These are phyloP conservation scores for Carnegiea gigantea DNA, from an alignment of 179 eudicot species.

Conservation along the genomic window DNA sequence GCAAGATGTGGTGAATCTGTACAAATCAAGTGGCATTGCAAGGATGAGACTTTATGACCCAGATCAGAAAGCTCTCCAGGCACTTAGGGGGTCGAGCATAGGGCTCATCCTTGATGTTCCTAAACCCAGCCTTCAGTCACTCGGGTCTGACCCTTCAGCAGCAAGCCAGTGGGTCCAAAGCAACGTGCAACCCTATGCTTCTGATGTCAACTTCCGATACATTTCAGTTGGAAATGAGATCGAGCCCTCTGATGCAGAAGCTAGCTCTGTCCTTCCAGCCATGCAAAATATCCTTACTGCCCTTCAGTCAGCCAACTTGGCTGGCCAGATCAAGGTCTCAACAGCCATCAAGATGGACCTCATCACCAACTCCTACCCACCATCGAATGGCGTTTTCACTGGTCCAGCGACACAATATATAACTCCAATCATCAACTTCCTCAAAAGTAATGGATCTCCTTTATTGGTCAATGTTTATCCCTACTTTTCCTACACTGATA, in stretches of 20 bases:
- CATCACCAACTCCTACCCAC: slow-evolving; percentile 25
- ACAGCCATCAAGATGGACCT: slow-evolving; percentile 20
- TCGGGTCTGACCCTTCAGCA: slow-evolving; percentile 34
- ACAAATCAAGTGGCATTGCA: slow-evolving; percentile 30
- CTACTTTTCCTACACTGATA: slow-evolving; percentile 26
- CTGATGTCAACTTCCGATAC: slow-evolving; percentile 36
- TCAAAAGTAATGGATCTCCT: slow-evolving; percentile 27
- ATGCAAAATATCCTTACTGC: slow-evolving; percentile 44
- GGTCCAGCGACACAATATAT: slow-evolving; percentile 8
- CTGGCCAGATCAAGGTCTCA: slow-evolving; percentile 42
- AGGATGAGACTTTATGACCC: slow-evolving; percentile 52
- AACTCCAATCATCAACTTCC: slow-evolving; percentile 33
- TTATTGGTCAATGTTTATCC: slow-evolving; percentile 35
- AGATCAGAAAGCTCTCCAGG: slow-evolving; percentile 34
- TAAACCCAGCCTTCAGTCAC: slow-evolving; percentile 27
- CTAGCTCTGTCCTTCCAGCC: slow-evolving; percentile 41
- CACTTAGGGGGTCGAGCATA: slow-evolving; percentile 43
- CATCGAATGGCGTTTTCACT: slow-evolving; percentile 28
- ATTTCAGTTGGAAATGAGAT: slow-evolving; percentile 55
- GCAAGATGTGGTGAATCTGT: slow-evolving; percentile 34
- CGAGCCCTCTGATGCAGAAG: slow-evolving; percentile 28
- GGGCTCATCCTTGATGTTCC: slow-evolving; percentile 50
- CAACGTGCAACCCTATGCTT: slow-evolving; percentile 39
- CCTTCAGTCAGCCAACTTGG: slow-evolving; percentile 34
- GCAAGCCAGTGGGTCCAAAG: slow-evolving; percentile 48